Conservation (phyloP, 768 basidiomycete species). For the Termitomyces sp. region DNA sequence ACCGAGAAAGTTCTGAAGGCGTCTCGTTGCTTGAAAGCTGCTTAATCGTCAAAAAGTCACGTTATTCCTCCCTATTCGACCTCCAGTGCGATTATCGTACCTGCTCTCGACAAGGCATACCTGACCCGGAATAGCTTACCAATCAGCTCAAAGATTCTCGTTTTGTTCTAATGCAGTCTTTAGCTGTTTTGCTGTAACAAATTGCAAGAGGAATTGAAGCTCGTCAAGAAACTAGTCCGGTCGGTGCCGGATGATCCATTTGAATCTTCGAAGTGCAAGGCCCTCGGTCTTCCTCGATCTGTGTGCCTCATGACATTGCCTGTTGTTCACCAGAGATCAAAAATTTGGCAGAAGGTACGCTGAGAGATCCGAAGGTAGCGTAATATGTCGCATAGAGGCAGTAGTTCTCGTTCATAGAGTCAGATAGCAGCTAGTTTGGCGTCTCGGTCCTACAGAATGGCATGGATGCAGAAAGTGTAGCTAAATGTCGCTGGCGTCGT, state of each 20-base stretch:
- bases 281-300: not conserved
- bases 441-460: not conserved
- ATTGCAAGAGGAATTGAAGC: not conserved
- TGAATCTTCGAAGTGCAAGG: not conserved
- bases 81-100: too few relatives aligned
- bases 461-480: not conserved
- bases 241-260: not conserved
- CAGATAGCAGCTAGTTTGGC: not conserved
- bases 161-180: too few relatives aligned
- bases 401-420: not conserved
- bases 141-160: too few relatives aligned
- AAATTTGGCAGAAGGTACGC: not conserved
- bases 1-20: too few relatives aligned
- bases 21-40: too few relatives aligned
- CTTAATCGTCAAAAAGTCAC: too few relatives aligned
- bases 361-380: not conserved
- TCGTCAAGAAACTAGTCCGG: constrained; percentile 1
- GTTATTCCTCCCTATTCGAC: too few relatives aligned
- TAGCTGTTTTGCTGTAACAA: not conserved
- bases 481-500: not conserved
- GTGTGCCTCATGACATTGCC: not conserved
- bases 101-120: too few relatives aligned
- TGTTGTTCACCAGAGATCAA: not conserved
- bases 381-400: not conserved
- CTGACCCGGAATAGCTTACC: too few relatives aligned